Evolutionary conservation across 116 monocot genomes (phyloP), one percentile per base, ranked within the genome.

Genomic region (Papilionanthe hybrid): DNA sequence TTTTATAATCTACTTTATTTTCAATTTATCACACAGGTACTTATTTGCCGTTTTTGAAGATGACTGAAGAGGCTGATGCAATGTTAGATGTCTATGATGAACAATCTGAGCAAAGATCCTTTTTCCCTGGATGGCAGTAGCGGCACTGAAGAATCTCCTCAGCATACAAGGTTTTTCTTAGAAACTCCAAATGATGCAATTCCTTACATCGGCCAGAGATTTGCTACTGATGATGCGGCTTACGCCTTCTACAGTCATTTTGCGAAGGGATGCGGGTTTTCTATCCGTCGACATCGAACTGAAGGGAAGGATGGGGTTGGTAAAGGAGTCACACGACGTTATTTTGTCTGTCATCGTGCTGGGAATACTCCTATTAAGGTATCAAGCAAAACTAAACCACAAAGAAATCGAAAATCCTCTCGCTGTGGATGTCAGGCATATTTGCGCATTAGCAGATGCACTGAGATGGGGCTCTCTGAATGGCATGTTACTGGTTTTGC

Each of bases 391-490:
- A 81, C 49, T 10, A 95, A 91, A 83, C 90, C 89, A 67, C 95
- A 91, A 65, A 83, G 95, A 76, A 95, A 95, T 72, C 78, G 95
- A 27, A 91, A 92, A 78, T 91, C 95, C 37, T 90, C 91, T 83
- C 86, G 95, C n/a, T 95, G 92, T 83, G 92, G 95, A 28, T 95
- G 95, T 57, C 90, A 90, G 78, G 95, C 95, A 19, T 95, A 95
- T 71, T 60, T 95, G 84, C 87, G 95, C 18, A 92, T 95, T 12
- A 87, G 87, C 86, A 92, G 89, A 78, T 85, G 69, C 72, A 77
- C 75, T 19, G 86, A 88, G 18, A 75, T 56, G 74, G 89, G 78
- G 13, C 69, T 79, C 45, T 78, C 81, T 65, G 95, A 92, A 66
- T 95, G 95, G 95, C 87, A 92, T 17, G 89, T 95, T 41, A 95